Conservation (phyloP, 176 grass and related monocot species). For the Triticum aestivum region IWGSC_CS_RefSeq_v2.1 NC_057794.1:477038469-477038968, state of each 20-base stretch:
- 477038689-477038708: slow-evolving; percentile 79
- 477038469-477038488: slow-evolving; percentile 83
- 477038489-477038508: slow-evolving; percentile 55
- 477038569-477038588: slow-evolving; percentile 45
- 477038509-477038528: slow-evolving; percentile 82
- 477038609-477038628: neutral
- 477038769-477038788: neutral
- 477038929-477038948: slow-evolving; percentile 93
- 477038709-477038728: slow-evolving; percentile 91
- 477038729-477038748: slow-evolving; percentile 36
- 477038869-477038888: slow-evolving; percentile 95
- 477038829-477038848: slow-evolving; percentile 61
- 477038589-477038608: slow-evolving; percentile 8
- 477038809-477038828: slow-evolving; percentile 25
- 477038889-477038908: slow-evolving; percentile 81
- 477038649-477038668: neutral
- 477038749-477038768: neutral
- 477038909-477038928: slow-evolving; percentile 96
- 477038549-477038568: slow-evolving; percentile 89
- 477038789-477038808: neutral
- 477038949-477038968: slow-evolving; percentile 66
- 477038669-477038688: slow-evolving; percentile 14
- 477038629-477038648: neutral
- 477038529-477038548: slow-evolving; percentile 94
- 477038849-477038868: slow-evolving; percentile 71